Evolutionary conservation across 2,329 filamentous ascomycete species (phyloP).

Genomic region (Fusarium napiforme): DNA sequence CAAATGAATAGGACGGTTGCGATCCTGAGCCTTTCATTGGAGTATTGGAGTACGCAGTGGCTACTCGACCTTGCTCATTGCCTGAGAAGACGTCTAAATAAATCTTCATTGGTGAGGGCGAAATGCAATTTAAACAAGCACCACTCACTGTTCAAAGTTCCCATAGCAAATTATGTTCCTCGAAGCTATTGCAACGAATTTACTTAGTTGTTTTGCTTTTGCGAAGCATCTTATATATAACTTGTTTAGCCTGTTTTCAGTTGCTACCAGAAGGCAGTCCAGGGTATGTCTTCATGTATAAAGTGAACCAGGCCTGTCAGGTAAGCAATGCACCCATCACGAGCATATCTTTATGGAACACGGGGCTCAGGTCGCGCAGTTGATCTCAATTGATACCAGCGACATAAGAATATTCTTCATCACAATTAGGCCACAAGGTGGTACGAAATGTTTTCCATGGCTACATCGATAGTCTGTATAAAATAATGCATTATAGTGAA

Average conservation of each 20-base stretch:
- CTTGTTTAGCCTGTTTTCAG: background rate
- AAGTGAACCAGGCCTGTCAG: background rate
- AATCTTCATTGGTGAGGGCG: accelerated
- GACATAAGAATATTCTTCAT: no score
- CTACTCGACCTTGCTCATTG: no score
- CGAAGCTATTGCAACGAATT: accelerated
- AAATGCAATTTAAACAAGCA: background rate
- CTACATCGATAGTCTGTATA: accelerated
- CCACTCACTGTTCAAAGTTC: accelerated
- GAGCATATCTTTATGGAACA: accelerated
- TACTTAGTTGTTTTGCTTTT: accelerated
- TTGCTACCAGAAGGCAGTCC: background rate
- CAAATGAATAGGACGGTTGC: no score
- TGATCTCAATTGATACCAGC: background rate
- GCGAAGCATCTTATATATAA: accelerated
- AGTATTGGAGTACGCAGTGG: accelerated
- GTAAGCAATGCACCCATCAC: no score
- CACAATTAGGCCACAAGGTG: background rate
- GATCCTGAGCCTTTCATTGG: no score
- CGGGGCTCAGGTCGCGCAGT: accelerated
- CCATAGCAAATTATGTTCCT: background rate
- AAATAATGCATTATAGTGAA: background rate
- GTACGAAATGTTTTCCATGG: accelerated
- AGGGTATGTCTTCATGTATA: background rate
- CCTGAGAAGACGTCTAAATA: background rate